Conservation (phyloP, 306 rosid genomes). For the Cicer bijugum region DNA sequence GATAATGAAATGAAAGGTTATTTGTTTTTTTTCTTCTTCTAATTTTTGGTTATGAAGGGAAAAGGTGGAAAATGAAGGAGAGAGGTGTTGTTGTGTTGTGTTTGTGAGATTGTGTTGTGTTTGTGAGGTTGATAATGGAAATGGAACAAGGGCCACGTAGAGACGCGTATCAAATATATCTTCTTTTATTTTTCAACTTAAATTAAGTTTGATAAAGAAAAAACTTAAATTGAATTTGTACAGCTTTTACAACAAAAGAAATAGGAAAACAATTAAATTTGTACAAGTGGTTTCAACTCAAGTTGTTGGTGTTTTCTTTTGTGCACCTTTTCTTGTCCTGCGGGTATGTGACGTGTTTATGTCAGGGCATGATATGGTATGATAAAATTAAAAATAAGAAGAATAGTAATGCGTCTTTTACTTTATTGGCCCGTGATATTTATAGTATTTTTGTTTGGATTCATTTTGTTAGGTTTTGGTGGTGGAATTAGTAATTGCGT, state of each 20-base stretch:
- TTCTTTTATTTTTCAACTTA: conserved; percentile 22
- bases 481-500: neutral
- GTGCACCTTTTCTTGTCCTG: conserved; percentile 26
- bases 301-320: conserved; percentile 10
- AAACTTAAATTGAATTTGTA: too few relatives aligned
- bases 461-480: conserved; percentile 6
- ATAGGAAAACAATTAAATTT: conserved; percentile 41
- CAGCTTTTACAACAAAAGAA: too few relatives aligned
- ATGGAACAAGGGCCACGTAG: conserved; percentile 72
- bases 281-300: conserved; percentile 43
- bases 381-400: neutral
- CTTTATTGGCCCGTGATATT: neutral
- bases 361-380: conserved; percentile 7
- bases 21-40: too few relatives aligned
- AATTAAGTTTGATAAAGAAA: too few relatives aligned
- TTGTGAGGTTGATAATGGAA: conserved; percentile 68
- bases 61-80: neutral
- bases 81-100: neutral
- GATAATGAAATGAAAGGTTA: too few relatives aligned
- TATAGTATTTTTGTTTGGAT: neutral
- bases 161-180: conserved; percentile 79
- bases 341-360: conserved; percentile 5
- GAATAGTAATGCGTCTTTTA: conserved; percentile 2
- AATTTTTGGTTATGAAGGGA: too few relatives aligned
- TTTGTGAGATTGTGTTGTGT: conserved; percentile 9